Conservation (phyloP, 148 eudicot genomes). For the Persicaria tinctoria region DNA sequence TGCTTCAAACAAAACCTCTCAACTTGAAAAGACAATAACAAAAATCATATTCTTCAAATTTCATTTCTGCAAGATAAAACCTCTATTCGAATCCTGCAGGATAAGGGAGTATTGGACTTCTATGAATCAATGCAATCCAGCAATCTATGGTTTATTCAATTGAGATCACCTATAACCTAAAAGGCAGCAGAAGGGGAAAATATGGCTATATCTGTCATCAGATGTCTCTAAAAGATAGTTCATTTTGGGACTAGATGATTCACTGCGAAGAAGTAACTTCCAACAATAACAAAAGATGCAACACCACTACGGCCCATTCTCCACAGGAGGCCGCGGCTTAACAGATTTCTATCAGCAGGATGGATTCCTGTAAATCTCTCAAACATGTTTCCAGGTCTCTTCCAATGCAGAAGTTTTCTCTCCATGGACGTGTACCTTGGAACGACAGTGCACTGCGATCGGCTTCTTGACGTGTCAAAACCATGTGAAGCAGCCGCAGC, state of each 20-base stretch:
- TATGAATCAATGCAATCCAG: neutral
- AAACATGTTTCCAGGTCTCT: conserved; percentile 64
- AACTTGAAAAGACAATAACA: neutral
- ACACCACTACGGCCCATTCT: conserved; percentile 88
- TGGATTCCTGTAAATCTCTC: conserved; percentile 82
- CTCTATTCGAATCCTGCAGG: neutral
- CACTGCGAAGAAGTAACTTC: conserved; percentile 58
- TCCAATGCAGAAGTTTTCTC: conserved; percentile 73
- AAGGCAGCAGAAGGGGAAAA: neutral
- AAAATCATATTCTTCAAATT: neutral
- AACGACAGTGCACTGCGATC: conserved; percentile 74
- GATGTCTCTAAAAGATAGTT: conserved; percentile 11
- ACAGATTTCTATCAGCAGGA: conserved; percentile 73
- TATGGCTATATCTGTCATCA: neutral
- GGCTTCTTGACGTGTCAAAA: conserved; percentile 75
- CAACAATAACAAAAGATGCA: conserved; percentile 60
- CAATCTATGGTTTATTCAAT: neutral
- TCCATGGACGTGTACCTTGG: conserved; percentile 80
- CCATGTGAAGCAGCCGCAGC: conserved; percentile 93
- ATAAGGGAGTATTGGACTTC: neutral
- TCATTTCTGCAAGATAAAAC: conserved; percentile 1
- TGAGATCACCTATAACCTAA: too few species aligned
- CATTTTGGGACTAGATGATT: conserved; percentile 33
- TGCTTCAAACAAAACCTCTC: neutral
- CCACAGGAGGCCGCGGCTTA: conserved; percentile 58